Conservation (phyloP, 139 green algal genomes). For the Tetratostichococcus sp. region DNA sequence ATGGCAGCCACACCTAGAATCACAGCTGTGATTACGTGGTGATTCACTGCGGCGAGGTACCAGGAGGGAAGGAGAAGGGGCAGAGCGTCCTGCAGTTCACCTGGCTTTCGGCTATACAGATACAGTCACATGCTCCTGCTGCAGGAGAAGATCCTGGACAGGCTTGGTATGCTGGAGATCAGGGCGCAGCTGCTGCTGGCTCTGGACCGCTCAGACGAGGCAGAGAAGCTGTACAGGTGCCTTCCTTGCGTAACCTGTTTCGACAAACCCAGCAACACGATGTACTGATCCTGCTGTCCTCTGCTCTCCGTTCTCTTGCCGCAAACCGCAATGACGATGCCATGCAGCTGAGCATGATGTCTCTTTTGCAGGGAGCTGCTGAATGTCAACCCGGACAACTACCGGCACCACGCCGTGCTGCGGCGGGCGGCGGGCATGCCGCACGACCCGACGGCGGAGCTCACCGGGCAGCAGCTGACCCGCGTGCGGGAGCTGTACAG, state of each 20-base stretch:
- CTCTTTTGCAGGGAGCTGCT: slow-evolving; percentile 51
- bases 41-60: too few relatives aligned
- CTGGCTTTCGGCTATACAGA: too few relatives aligned
- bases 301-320: too few relatives aligned
- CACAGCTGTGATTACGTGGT: too few relatives aligned
- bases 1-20: too few relatives aligned
- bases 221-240: slow-evolving; percentile 63
- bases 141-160: slow-evolving; percentile 74
- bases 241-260: neutral
- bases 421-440: slow-evolving; percentile 45
- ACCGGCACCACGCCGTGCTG: slow-evolving; percentile 71
- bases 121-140: slow-evolving; percentile 7
- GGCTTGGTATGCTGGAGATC: slow-evolving; percentile 56
- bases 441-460: neutral
- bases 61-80: too few relatives aligned
- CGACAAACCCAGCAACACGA: neutral
- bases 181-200: slow-evolving; percentile 58
- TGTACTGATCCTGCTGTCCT: too few relatives aligned
- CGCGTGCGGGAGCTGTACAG: slow-evolving; percentile 68
- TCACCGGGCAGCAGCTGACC: slow-evolving; percentile 34
- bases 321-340: too few relatives aligned
- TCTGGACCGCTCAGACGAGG: slow-evolving; percentile 40
- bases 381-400: slow-evolving; percentile 73
- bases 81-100: too few relatives aligned
- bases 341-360: too few relatives aligned